Conservation (phyloP, 345 rosid species). For the Stellera chamaejasme region DNA sequence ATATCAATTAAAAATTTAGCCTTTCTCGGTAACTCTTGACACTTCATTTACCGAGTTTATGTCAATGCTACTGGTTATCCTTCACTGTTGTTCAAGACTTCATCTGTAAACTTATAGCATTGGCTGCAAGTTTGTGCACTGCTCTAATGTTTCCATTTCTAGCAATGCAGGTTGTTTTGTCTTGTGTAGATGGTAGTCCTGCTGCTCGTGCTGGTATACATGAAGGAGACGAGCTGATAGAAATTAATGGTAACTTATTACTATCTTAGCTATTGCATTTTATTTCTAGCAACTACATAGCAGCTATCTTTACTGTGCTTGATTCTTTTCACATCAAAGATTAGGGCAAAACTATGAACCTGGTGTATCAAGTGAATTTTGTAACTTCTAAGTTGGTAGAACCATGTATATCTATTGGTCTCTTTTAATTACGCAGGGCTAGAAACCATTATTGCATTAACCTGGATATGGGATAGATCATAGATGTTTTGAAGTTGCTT, state of each 20-base stretch:
- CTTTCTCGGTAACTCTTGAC: too few relatives aligned
- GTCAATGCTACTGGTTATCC: too few relatives aligned
- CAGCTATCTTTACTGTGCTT: background rate
- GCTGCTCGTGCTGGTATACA: conserved; percentile 87
- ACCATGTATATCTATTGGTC: background rate
- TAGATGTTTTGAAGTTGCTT: background rate
- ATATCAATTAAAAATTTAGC: too few relatives aligned
- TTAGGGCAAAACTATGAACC: background rate
- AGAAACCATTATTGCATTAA: too few relatives aligned
- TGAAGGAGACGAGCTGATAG: conserved; percentile 79
- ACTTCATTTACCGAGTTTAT: too few relatives aligned
- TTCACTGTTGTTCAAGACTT: too few relatives aligned
- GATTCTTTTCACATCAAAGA: background rate
- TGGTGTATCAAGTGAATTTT: background rate
- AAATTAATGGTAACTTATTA: conserved; percentile 62
- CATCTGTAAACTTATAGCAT: background rate
- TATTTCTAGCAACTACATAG: background rate
- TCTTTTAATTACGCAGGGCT: background rate
- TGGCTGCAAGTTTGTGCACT: conserved; percentile 4
- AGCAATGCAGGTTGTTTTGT: conserved; percentile 63
- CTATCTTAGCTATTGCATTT: too few relatives aligned
- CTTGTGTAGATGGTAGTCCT: conserved; percentile 75
- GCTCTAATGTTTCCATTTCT: background rate
- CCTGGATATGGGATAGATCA: background rate
- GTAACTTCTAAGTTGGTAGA: background rate